Evolutionary conservation across 306 rosid species (phyloP).

Genomic region (Gastrolobium bilobum): DNA sequence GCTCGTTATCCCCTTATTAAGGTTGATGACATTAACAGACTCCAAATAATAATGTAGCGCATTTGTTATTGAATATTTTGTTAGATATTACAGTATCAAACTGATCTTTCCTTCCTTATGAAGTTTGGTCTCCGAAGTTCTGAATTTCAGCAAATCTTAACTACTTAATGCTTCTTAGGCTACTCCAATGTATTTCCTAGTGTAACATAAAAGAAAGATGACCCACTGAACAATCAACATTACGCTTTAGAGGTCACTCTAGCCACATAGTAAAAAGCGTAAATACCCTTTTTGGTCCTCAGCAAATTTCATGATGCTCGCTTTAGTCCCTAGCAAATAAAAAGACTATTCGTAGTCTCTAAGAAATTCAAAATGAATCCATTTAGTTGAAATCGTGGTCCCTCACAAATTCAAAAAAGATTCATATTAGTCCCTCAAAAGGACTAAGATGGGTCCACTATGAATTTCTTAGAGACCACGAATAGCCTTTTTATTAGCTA

Average conservation of each 20-base stretch:
- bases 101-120: conserved; percentile 2
- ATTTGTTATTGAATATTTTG: not conserved
- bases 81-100: conserved; percentile 16
- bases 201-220: conserved; percentile 23
- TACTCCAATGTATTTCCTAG: conserved; percentile 24
- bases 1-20: conserved; percentile 11
- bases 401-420: too few species aligned
- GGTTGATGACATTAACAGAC: conserved; percentile 1
- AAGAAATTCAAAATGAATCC: too few species aligned
- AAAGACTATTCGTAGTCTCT: too few species aligned
- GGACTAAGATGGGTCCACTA: too few species aligned
- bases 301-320: too few species aligned
- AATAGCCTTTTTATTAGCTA: too few species aligned
- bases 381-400: too few species aligned
- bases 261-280: conserved; percentile 29
- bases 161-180: conserved; percentile 1
- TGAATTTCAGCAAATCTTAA: conserved; percentile 12
- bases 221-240: conserved; percentile 34
- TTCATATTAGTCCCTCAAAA: not conserved
- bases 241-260: not conserved
- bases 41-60: not conserved
- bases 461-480: too few species aligned
- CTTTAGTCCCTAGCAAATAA: too few species aligned
- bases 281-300: too few species aligned
- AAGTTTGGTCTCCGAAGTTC: conserved; percentile 2